Conservation (phyloP, 2,329 filamentous ascomycete genomes). For the Rhinocladiella similis region DNA sequence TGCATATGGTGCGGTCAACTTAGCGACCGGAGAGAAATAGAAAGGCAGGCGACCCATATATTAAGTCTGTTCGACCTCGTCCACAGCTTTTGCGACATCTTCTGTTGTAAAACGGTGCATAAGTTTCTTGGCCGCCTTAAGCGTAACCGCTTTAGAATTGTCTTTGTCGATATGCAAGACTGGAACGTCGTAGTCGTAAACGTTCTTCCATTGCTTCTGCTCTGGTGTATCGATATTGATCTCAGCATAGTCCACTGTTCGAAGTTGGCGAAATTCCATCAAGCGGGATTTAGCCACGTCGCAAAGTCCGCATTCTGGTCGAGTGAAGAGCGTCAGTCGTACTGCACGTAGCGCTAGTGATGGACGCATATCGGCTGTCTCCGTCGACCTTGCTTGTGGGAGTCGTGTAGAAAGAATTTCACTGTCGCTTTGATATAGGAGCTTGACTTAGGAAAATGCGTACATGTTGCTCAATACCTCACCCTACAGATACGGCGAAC, state of each 20-base stretch:
- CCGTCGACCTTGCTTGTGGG: too few species aligned
- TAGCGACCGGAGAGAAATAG: conserved; percentile 22
- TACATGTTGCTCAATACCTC: too few species aligned
- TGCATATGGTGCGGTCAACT: conserved; percentile 25
- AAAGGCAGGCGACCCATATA: neutral
- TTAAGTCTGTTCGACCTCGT: conserved; percentile 43
- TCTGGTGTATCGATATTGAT: conserved; percentile 58
- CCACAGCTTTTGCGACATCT: conserved; percentile 56
- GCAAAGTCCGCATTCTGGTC: conserved; percentile 60
- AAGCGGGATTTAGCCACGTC: conserved; percentile 61
- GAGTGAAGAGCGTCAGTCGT: conserved; percentile 62
- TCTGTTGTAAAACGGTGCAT: conserved; percentile 63
- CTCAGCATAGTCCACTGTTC: conserved; percentile 56
- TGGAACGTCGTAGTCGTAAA: conserved; percentile 66
- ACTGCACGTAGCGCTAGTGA: conserved; percentile 18
- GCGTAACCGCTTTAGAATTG: conserved; percentile 39
- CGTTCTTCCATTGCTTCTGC: conserved; percentile 58
- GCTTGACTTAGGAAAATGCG: too few species aligned
- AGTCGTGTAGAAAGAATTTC: too few species aligned
- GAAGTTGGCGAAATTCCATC: conserved; percentile 52
- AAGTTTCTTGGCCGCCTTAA: conserved; percentile 53
- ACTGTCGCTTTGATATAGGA: too few species aligned
- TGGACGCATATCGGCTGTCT: conserved; percentile 17
- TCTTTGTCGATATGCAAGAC: conserved; percentile 60
- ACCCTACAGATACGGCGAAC: too few species aligned